Base-by-base conservation (phyloP, 768 basidiomycete species). In the Tulasnella sp. region DNA sequence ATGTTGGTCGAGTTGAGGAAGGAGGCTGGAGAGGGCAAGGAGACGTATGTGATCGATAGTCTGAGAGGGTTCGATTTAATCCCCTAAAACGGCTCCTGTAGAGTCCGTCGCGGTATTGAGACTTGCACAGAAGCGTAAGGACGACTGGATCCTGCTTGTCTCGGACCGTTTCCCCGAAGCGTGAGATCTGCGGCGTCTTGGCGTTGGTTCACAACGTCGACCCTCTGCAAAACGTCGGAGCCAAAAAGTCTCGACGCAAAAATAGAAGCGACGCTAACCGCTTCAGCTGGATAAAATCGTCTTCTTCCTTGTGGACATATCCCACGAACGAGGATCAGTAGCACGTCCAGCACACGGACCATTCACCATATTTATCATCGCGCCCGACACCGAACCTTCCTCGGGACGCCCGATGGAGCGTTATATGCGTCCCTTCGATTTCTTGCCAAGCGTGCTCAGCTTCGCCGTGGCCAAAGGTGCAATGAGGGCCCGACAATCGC, bases 41-140 rank as follows among this genome's bases (percentile, higher is more conserved):
- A 84, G 39, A 78, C 45, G 79, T 99, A 97, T 83, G 85, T 88
- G 78, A 79, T 99, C 80, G 93, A 96, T 84, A 93, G 90, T 79
- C 79, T 97, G 80, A 83, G 92, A 78, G 96, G 95, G 42, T 94
- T 97, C 79, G 97, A 99, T 85, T 81, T 99, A 74, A n/a, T 99
- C 98, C 85, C 94, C 97, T 9, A 95, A 98, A 86, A 97, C 95
- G 34, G 92, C 93, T 15, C 96, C 97, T 85, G 94, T 97, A 11
- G 95, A 98, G 84, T 88, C 88, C 74, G 89, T 75, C 17, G 74
- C 74, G n/a, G 74, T 75, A 1, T 68, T 75, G 40, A 31, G 34
- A 36, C 40, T 75, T 29, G 52, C 25, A 22, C 52, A 22, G 52
- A n/a, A n/a, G n/a, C n/a, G n/a, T n/a, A n/a, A n/a, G n/a, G n/a